Conservation (phyloP, 2,329 filamentous ascomycete genomes). For the Mycosphaerelloides madeirae region DNA sequence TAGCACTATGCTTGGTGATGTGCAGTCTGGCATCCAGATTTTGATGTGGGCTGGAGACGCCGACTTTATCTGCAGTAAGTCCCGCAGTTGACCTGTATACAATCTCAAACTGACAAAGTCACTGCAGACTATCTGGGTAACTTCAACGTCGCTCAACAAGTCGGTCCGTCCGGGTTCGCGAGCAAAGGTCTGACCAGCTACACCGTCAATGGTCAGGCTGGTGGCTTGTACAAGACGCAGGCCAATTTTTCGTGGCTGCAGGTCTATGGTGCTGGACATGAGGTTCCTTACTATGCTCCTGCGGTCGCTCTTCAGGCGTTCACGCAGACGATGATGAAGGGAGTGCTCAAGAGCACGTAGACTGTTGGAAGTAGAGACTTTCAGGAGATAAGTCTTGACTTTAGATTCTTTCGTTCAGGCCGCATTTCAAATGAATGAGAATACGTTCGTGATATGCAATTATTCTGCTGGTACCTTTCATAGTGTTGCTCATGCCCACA, state of each 20-base stretch:
- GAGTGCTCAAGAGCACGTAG: too few relatives aligned
- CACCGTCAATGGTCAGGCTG: constrained; percentile 45
- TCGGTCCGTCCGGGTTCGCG: constrained; percentile 39
- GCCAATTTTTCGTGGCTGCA: constrained; percentile 44
- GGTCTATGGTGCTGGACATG: constrained; percentile 29
- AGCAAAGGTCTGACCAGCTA: constrained; percentile 39
- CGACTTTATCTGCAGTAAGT: constrained; percentile 58
- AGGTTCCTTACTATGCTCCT: constrained; percentile 32
- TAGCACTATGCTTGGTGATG: background rate
- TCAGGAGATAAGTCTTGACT: too few relatives aligned
- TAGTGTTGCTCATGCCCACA: too few relatives aligned
- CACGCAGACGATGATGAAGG: too few relatives aligned
- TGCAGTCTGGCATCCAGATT: constrained; percentile 29
- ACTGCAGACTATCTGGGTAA: constrained; percentile 52
- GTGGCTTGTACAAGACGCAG: constrained; percentile 49
- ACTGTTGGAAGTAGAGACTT: too few relatives aligned
- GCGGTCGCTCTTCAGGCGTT: constrained; percentile 3
- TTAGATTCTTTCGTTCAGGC: too few relatives aligned
- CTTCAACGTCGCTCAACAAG: constrained; percentile 45
- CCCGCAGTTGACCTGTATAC: too few relatives aligned
- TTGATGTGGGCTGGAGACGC: constrained; percentile 55
- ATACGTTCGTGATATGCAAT: too few relatives aligned
- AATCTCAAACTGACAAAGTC: too few relatives aligned
- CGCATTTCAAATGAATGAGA: too few relatives aligned
- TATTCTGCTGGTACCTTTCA: too few relatives aligned